Base-by-base conservation (phyloP, 495 filamentous ascomycete genomes). In the Penicillium subrubescens region DNA sequence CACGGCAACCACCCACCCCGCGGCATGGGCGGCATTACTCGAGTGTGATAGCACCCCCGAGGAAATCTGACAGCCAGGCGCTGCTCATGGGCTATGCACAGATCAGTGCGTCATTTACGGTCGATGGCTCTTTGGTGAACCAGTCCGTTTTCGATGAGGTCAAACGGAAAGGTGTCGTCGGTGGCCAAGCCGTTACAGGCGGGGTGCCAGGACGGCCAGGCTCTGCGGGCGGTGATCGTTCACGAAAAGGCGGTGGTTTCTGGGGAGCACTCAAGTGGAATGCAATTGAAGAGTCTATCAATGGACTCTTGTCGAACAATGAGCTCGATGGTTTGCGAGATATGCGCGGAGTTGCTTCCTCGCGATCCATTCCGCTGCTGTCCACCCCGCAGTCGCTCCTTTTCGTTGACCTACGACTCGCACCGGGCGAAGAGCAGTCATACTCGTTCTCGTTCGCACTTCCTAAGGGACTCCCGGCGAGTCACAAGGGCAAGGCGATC, bases 61-160 rank as follows among this genome's bases (percentile, higher is more conserved):
- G 81, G 23, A 71, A 79, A 77, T 65, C 64, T 64, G 64, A 88
- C 79, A 69, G 85, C 52, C 93, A 98, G 77, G 86, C 90, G 17
- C 77, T 99, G 57, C 94, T 99, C 88, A 98, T 99, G 95, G 95
- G 94, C 11, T 99, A 96, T 78, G 96, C 90, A 6, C 94, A 99
- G 73, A 86, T 97, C n/a, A 89, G 90, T 69, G 95, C 96, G 19
- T 90, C 91, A 0, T 99, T 98, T 66, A 92, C 89, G 0, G 77
- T 98, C 8, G 95, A 99, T 73, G 93, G 93, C 0, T 96, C 96
- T 7, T 79, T 99, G 37, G 86, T 98, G 59, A 93, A 97, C 65
- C 88, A 95, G 41, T 89, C 87, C 2, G 92, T 88, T 4, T 99
- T 99, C 67, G 96, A 99, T 72, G 92, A 96, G 60, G 92, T 97